These are phyloP conservation scores for Fereydounia khargensis DNA, from an alignment of 1,284 basidiomycete species.

Conservation along the genomic window DNA sequence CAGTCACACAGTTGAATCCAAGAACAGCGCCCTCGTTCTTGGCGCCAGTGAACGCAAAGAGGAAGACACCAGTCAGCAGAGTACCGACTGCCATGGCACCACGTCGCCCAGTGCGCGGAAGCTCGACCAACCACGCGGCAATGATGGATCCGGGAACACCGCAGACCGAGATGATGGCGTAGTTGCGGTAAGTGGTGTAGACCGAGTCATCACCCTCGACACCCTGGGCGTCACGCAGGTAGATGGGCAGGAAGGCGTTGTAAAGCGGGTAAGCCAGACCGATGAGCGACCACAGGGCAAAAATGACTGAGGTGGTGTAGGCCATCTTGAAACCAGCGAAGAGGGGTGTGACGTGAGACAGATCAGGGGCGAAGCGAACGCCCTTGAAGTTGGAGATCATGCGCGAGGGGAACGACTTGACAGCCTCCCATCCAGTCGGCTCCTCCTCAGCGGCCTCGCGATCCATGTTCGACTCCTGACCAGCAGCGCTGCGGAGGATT, in stretches of 20 bases:
- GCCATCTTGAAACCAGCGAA: slow-evolving; percentile 46
- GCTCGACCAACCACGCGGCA: slow-evolving; percentile 52
- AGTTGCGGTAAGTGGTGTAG: slow-evolving; percentile 48
- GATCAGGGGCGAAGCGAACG: slow-evolving; percentile 31
- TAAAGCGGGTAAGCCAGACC: slow-evolving; percentile 56
- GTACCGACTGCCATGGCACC: slow-evolving; percentile 55
- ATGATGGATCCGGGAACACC: slow-evolving; percentile 54
- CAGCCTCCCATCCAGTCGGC: slow-evolving; percentile 9
- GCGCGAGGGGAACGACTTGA: slow-evolving; percentile 8
- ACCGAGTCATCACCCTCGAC: slow-evolving; percentile 9
- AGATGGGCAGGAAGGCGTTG: slow-evolving; percentile 55
- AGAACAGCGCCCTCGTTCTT: slow-evolving; percentile 34
- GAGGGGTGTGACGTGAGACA: slow-evolving; percentile 48
- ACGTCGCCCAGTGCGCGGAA: slow-evolving; percentile 50
- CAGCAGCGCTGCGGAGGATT: slow-evolving; percentile 51
- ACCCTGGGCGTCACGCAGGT: slow-evolving; percentile 31
- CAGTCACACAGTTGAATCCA: slow-evolving; percentile 47
- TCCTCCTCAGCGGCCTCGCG: slow-evolving; percentile 9
- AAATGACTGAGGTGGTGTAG: slow-evolving; percentile 43
- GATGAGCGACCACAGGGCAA: slow-evolving; percentile 52
- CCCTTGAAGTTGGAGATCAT: slow-evolving; percentile 11
- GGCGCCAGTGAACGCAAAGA: slow-evolving; percentile 52
- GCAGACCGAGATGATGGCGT: slow-evolving; percentile 54
- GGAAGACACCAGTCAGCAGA: slow-evolving; percentile 51
- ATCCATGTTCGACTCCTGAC: slow-evolving; percentile 42